Evolutionary conservation across 805 yeast species (phyloP).

Genomic region (Pichia eremophila): DNA sequence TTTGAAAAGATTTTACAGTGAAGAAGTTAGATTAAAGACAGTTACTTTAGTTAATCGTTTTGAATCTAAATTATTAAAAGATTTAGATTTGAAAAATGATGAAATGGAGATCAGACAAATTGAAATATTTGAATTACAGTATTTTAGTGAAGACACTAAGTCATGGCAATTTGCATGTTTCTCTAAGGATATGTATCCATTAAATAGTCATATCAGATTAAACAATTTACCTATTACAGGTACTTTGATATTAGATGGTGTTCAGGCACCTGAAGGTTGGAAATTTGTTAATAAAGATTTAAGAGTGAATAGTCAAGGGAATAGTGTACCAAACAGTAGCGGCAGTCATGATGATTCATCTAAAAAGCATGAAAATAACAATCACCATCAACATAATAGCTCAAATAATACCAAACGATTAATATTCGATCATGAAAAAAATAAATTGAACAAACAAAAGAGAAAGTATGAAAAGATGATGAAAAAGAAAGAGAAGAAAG

Average conservation of each 20-base stretch:
- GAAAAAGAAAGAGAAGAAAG: background rate
- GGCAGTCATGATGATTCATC: background rate
- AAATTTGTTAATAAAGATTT: slow-evolving; percentile 26
- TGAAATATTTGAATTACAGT: slow-evolving; percentile 63
- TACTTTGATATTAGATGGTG: slow-evolving; percentile 24
- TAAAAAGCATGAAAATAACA: background rate
- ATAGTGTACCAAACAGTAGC: background rate
- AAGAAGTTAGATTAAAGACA: slow-evolving; percentile 50
- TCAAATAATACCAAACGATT: background rate
- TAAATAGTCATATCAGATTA: slow-evolving; percentile 35
- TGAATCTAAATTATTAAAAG: slow-evolving; percentile 34
- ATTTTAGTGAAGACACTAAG: slow-evolving; percentile 35
- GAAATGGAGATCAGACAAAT: slow-evolving; percentile 38
- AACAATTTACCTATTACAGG: slow-evolving; percentile 22
- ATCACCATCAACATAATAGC: background rate
- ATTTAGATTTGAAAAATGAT: slow-evolving; percentile 25
- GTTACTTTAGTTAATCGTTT: slow-evolving; percentile 39
- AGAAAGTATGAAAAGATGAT: background rate
- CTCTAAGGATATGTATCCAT: slow-evolving; percentile 42
- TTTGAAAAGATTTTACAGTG: slow-evolving; percentile 43
- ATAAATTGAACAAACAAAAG: background rate
- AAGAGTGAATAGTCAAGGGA: background rate
- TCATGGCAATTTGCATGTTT: slow-evolving; percentile 62
- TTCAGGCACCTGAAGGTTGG: slow-evolving; percentile 56
- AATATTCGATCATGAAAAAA: background rate